A percentile compares a stretch with the other conserved stretches of the same genome.
These are phyloP conservation scores for Phoma sp. DNA, from an alignment of 2,329 filamentous ascomycete species.

Conservation along the genomic window DNA sequence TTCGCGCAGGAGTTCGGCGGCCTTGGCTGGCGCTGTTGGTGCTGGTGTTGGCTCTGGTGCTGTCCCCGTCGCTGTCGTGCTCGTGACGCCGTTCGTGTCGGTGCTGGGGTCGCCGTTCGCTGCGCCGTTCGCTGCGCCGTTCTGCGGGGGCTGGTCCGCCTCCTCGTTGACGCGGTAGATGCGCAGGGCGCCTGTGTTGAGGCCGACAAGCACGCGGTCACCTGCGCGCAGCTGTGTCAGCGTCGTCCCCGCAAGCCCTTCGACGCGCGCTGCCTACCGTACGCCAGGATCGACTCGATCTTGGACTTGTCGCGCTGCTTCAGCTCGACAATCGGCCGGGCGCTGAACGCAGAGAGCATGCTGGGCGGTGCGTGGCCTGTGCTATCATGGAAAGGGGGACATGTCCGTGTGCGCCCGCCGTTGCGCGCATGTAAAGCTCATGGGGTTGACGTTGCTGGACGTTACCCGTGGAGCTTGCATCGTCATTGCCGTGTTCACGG, in stretches of 20 bases:
- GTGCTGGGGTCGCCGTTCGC: conserved; percentile 16
- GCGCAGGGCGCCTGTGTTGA: conserved; percentile 86
- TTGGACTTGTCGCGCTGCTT: conserved; percentile 93
- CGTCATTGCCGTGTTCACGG: conserved; percentile 32
- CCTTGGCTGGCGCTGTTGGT: conserved; percentile 42
- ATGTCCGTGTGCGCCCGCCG: conserved; percentile 27
- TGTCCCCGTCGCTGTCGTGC: conserved; percentile 18
- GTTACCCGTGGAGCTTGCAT: conserved; percentile 20
- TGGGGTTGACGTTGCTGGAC: conserved; percentile 19
- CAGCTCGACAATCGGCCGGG: conserved; percentile 95
- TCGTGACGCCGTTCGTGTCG: conserved; percentile 18
- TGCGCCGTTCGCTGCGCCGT: conserved; percentile 6
- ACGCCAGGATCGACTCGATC: conserved; percentile 93
- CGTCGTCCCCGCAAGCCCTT: background rate
- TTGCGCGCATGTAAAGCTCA: conserved; percentile 29
- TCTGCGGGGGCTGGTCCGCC: conserved; percentile 48
- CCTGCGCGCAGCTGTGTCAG: conserved; percentile 57
- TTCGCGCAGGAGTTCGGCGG: conserved; percentile 86
- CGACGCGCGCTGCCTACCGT: conserved; percentile 63
- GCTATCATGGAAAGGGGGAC: conserved; percentile 21
- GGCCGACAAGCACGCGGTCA: conserved; percentile 87
- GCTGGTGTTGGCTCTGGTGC: conserved; percentile 40
- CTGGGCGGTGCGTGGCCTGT: conserved; percentile 15
- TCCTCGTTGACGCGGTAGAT: conserved; percentile 88
- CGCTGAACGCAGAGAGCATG: conserved; percentile 98